Conservation (phyloP, 2,329 filamentous ascomycete genomes). For the Microdochium paspali region DNA sequence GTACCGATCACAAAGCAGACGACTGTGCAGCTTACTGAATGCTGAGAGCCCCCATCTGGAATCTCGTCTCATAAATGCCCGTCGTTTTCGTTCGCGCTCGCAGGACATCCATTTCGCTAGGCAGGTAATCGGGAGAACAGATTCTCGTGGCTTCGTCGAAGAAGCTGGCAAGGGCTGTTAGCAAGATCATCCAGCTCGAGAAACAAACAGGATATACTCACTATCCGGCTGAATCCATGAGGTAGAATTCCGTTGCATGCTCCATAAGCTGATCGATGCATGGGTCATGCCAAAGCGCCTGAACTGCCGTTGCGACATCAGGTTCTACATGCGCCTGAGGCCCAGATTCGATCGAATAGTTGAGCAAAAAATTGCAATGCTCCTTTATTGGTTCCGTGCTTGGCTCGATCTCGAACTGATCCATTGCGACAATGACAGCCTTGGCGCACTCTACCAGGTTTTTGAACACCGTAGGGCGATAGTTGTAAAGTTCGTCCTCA, state of each 20-base stretch:
- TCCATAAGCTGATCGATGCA: slow-evolving; percentile 77
- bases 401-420: slow-evolving; percentile 80
- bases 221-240: slow-evolving; percentile 99
- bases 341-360: slow-evolving; percentile 85
- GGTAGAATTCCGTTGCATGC: slow-evolving; percentile 93
- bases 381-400: slow-evolving; percentile 61
- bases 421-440: slow-evolving; percentile 82
- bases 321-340: slow-evolving; percentile 76
- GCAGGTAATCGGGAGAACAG: slow-evolving; percentile 74
- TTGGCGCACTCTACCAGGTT: slow-evolving; percentile 97
- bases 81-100: slow-evolving; percentile 96
- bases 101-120: slow-evolving; percentile 88
- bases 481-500: slow-evolving; percentile 85
- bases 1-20: neutral
- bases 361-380: slow-evolving; percentile 69
- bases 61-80: slow-evolving; percentile 97
- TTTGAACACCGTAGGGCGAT: slow-evolving; percentile 95
- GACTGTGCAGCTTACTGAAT: slow-evolving; percentile 71
- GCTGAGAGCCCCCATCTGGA: slow-evolving; percentile 96
- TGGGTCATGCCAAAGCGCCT: slow-evolving; percentile 83
- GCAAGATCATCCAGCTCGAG: neutral
- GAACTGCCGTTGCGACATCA: slow-evolving; percentile 73
- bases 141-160: slow-evolving; percentile 90
- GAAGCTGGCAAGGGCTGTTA: slow-evolving; percentile 53
- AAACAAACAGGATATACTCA: slow-evolving; percentile 36